Conservation (phyloP, 495 filamentous ascomycete species). For the Talaromyces liani region DNA sequence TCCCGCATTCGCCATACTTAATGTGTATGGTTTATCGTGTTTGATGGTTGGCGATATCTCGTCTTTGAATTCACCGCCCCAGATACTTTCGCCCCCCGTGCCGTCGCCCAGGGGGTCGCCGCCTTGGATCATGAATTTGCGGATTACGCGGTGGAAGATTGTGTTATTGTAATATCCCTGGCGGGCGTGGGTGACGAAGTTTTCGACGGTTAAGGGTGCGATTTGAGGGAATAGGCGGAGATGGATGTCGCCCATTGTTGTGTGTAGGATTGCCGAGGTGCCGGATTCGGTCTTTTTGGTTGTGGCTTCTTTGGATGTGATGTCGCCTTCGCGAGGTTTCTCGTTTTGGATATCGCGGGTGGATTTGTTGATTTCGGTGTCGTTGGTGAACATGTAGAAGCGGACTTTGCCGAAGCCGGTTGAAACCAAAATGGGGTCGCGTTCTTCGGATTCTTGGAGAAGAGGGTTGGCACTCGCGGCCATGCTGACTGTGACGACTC, state of each 20-base stretch:
- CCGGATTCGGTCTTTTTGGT: conserved; percentile 64
- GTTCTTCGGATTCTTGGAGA: conserved; percentile 81
- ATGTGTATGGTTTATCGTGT: conserved; percentile 93
- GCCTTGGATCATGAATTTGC: conserved; percentile 95
- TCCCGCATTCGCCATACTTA: conserved; percentile 96
- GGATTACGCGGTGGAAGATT: conserved; percentile 94
- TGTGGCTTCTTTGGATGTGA: conserved; percentile 31
- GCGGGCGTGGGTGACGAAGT: conserved; percentile 87
- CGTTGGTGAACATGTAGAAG: conserved; percentile 98
- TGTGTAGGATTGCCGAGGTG: conserved; percentile 79
- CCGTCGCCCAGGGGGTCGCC: conserved; percentile 94
- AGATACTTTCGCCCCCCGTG: conserved; percentile 93
- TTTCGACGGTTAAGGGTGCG: conserved; percentile 94
- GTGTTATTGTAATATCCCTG: conserved; percentile 94
- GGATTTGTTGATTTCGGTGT: conserved; percentile 73
- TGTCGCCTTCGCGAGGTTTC: conserved; percentile 52
- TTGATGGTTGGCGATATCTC: conserved; percentile 77
- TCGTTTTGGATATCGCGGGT: conserved; percentile 93
- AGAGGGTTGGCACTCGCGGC: conserved; percentile 90
- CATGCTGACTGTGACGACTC: conserved; percentile 93
- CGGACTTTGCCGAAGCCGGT: conserved; percentile 84
- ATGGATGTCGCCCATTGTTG: conserved; percentile 89
- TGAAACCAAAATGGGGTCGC: conserved; percentile 81
- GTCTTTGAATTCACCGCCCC: conserved; percentile 92
- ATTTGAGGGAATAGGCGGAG: conserved; percentile 89